Base-by-base conservation (phyloP, 2,329 filamentous ascomycete genomes). In the Alternaria consortialis region DNA sequence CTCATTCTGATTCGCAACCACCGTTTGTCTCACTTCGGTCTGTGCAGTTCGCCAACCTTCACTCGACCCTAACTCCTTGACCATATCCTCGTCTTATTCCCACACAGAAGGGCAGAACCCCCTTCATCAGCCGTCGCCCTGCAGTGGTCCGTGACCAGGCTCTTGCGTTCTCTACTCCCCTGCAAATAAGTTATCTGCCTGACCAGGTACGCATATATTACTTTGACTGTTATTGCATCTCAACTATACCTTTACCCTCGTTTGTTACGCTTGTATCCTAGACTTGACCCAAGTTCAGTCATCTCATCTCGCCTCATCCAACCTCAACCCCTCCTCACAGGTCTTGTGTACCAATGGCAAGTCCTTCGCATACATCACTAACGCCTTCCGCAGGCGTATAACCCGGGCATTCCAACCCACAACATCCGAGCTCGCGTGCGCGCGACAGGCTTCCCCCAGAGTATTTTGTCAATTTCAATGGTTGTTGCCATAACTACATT, bases 121-220 rank as follows among this genome's bases (percentile, higher is more conserved):
- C 73, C 65, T 64, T 63, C 47, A 64, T 71, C 68, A 72, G 68
- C 71, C 68, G 57, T 62, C 52, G 40, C 64, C 62, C 61, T 64
- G 56, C 56, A 67, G 66, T 64, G 64, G 65, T 67, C 70, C 60
- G 71, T 69, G 72, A 67, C 60, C 64, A 61, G 56, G 36, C 47
- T 56, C 58, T 66, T 64, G 65, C 70, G 65, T 71, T 63, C 71
- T 70, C 61, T 66, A 55, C 65, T 65, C 54, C 63, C 59, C 65
- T 64, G 67, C 61, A 57, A 65, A 62, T 66, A 66, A 67, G 58
- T 65, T 67, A 67, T 65, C 66, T 67, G 50, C 63, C 59, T 67
- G 69, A 70, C 61, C 54, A 74, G 71, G 74, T 77, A 68, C 66
- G 74, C 71, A 67, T 73, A 74, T 74, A 74, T 70, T 71, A 66